Evolutionary conservation across 164 flowering plant species (phyloP), one percentile per base, ranked within the genome.

Genomic region (Macadamia integrifolia): DNA sequence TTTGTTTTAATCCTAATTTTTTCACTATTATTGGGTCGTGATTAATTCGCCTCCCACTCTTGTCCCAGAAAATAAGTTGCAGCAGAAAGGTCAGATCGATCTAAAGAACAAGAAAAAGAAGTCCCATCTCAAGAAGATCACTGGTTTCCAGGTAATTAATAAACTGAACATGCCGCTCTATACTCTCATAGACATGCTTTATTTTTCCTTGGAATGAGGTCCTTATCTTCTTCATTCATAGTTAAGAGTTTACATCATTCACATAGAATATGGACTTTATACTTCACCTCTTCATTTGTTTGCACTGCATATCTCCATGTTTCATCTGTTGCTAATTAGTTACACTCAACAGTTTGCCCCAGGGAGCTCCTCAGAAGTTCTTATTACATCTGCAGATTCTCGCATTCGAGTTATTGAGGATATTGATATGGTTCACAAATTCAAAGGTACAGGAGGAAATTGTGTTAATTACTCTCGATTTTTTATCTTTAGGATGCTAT

Each of bases 361-460:
- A 35, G 94, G 96, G 74, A 95, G 94, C 74, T 82, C 87, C 63
- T 83, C 98, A 59, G 98, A 95, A 84, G 96, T 91, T 74, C 86
- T 95, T 14, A 75, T 95, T 55, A 92, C 99, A 60, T 89, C 98
- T 55, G 96, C 98, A 57, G 99, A 95, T 85, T 95, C 98, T 52
- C 83, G 96, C 70, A 70, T 95, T 69, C 86, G 99, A 56, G 93
- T 95, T 66, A 72, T 95, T 76, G 90, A 92, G 72, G 90, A 91
- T 73, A 74, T 72, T 73, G 97, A 92, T 77, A 79, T 89, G 62
- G 82, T 88, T 66, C 93, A 92, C 82, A 95, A 92, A 71, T 91
- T 95, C 70, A 95, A 91, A 89, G 98, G 99, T 91, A 77, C 53
- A 14, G 55, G 32, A 15, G 9, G 29, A 44, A 48, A 9, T 23